These are phyloP conservation scores for Geoglossum cookeanum DNA, from an alignment of 2,329 filamentous ascomycete genomes.

Conservation along the genomic window DNA sequence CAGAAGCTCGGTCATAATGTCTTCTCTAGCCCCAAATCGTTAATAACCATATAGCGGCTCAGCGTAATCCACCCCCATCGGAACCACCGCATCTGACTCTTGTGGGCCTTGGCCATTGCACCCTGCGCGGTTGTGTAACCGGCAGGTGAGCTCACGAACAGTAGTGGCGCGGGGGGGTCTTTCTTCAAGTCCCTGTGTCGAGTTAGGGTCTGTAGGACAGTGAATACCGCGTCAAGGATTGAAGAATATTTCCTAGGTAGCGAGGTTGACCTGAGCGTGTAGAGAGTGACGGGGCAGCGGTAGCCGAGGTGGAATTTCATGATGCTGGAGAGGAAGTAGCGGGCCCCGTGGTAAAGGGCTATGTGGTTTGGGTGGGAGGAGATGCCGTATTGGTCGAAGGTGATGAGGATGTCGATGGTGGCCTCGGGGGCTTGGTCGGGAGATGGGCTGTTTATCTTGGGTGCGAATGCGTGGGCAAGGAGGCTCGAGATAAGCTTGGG, in stretches of 20 bases:
- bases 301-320: constrained; percentile 44
- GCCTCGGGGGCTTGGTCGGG: constrained; percentile 25
- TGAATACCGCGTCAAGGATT: constrained; percentile 56
- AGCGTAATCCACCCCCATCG: constrained; percentile 85
- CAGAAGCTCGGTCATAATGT: constrained; percentile 12
- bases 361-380: constrained; percentile 88
- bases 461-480: constrained; percentile 55
- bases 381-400: constrained; percentile 69
- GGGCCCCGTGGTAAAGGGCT: constrained; percentile 67
- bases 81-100: constrained; percentile 98
- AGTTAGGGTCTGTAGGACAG: constrained; percentile 38
- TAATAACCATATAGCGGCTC: constrained; percentile 88
- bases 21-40: constrained; percentile 54
- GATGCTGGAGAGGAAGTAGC: constrained; percentile 48
- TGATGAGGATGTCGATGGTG: constrained; percentile 65
- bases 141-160: constrained; percentile 51
- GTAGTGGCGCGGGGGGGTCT: constrained; percentile 32
- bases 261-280: constrained; percentile 58
- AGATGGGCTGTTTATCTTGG: constrained; percentile 24
- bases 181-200: constrained; percentile 31
- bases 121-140: constrained; percentile 50
- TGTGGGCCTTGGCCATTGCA: constrained; percentile 79
- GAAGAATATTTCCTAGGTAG: constrained; percentile 65
- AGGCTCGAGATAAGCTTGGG: constrained; percentile 48
- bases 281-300: constrained; percentile 60